Base-by-base conservation (phyloP, 2,329 filamentous ascomycete genomes). In the Pezizomycotina sp. region DNA sequence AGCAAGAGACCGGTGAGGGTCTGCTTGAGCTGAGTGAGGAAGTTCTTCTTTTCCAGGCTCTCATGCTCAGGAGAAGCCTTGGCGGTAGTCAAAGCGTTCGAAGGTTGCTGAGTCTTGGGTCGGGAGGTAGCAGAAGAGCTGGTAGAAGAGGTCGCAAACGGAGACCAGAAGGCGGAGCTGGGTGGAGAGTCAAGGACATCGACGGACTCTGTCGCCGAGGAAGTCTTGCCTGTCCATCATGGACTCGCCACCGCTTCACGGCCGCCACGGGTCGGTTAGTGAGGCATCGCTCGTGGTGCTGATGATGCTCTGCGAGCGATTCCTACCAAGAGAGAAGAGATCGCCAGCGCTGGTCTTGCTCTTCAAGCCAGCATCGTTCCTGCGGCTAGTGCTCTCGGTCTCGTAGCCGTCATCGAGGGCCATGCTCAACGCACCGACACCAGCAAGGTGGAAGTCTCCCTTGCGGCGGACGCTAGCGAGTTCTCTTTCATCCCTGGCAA, bases 1-100 rank as follows among this genome's bases (percentile, higher is more conserved):
- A 95, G 61, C 2, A 95, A 60, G 12, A 98, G 63, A 46, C 82
- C 84, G 2, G 77, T 86, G 24, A 95, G 60, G 0, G 74, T 78
- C 53, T 84, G 78, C 49, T 75, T 75, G 19, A 92, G 62, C 19
- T 82, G 76, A 5, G 70, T 64, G 35, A 92, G 61, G 56, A 93
- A 92, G n/a, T 65, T 67, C 3, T 69, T 63, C 59, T 89, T 91
- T 27, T 81, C 77, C 40, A 80, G 71, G 58, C 53, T 69, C 52
- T 51, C 66, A 56, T 52, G 69, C 24, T 62, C 59, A 30, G 62
- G 62, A 38, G 60, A 62, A 48, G 62, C 72, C 45, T 74, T 62
- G 52, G 71, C 71, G 0, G 73, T 78, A 34, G 69, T 75, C 0
- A 44, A 33, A 13, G 36, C 37, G 30, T 36, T 36, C 10, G 40